A percentile compares a stretch with the other conserved stretches of the same genome.
Conservation (phyloP, 331 rosid genomes). For the Acacia concinna region DNA sequence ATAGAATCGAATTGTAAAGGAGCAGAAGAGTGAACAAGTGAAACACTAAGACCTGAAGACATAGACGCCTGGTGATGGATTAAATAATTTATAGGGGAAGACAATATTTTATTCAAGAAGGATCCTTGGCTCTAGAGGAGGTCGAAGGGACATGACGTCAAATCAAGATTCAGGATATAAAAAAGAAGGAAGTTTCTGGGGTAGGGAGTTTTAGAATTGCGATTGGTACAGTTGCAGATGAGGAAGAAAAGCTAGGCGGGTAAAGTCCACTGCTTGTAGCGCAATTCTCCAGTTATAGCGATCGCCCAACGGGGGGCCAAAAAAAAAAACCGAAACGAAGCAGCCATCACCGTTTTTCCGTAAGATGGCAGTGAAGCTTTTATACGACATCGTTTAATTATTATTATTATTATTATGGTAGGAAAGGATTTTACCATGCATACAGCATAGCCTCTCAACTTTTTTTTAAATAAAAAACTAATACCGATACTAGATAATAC, state of each 20-base stretch:
- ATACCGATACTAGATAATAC: too few relatives aligned
- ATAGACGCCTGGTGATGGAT: constrained; percentile 15
- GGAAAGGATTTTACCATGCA: too few relatives aligned
- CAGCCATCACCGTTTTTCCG: not conserved
- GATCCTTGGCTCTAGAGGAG: constrained; percentile 42
- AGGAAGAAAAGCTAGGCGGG: not conserved
- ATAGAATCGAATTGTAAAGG: constrained; percentile 17
- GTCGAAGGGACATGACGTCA: constrained; percentile 45
- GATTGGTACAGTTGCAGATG: constrained; percentile 11
- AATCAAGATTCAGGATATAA: not conserved
- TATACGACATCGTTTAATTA: not conserved
- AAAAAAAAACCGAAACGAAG: not conserved
- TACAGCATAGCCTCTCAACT: too few relatives aligned
- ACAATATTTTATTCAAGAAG: constrained; percentile 10
- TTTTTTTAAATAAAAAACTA: too few relatives aligned
- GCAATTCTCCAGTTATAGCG: not conserved
- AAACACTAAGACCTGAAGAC: constrained; percentile 52
- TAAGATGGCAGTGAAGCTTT: not conserved
- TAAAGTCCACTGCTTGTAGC: not conserved
- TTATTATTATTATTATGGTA: too few relatives aligned
- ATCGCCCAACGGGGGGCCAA: not conserved
- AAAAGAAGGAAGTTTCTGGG: not conserved
- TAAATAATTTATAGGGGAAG: constrained; percentile 13
- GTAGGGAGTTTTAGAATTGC: not conserved
- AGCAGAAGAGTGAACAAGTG: constrained; percentile 17